A percentile compares a stretch with the other conserved stretches of the same genome.
Evolutionary conservation across 441 rosid species (phyloP).

Genomic region (Arabidopsis lyrata): DNA sequence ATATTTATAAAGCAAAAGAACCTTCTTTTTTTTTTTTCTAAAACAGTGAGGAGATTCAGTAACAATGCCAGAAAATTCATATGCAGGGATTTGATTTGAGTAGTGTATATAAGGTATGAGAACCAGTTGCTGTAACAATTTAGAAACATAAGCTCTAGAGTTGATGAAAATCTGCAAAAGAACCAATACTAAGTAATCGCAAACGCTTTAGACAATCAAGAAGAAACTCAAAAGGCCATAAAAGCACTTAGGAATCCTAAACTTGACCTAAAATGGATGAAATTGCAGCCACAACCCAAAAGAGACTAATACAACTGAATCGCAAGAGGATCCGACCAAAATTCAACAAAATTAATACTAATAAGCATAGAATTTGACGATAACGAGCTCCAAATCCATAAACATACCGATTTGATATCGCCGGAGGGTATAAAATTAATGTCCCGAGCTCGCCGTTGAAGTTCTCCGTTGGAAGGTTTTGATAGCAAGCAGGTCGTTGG

Average conservation of each 20-base stretch:
- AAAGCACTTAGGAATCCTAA: background rate
- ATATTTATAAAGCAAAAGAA: background rate
- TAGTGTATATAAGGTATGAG: background rate
- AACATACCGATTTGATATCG: constrained; percentile 31
- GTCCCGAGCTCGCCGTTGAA: constrained; percentile 7
- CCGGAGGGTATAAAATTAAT: background rate
- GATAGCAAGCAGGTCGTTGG: background rate
- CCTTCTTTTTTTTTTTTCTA: background rate
- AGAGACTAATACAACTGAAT: constrained; percentile 19
- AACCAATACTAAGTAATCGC: background rate
- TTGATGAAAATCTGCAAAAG: background rate
- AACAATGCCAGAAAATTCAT: background rate
- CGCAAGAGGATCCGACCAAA: constrained; percentile 9
- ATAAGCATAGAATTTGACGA: background rate
- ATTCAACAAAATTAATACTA: background rate
- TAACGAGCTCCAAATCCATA: background rate
- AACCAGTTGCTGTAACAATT: background rate
- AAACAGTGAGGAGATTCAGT: constrained; percentile 3
- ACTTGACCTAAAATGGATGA: background rate
- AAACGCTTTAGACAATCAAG: background rate
- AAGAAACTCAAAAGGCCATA: background rate
- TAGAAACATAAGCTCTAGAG: background rate
- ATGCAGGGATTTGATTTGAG: background rate
- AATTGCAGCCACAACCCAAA: constrained; percentile 3
- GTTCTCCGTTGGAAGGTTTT: constrained; percentile 11